These are phyloP conservation scores for Pichia sp. DNA, from an alignment of 1,139 yeast genomes.

Conservation along the genomic window DNA sequence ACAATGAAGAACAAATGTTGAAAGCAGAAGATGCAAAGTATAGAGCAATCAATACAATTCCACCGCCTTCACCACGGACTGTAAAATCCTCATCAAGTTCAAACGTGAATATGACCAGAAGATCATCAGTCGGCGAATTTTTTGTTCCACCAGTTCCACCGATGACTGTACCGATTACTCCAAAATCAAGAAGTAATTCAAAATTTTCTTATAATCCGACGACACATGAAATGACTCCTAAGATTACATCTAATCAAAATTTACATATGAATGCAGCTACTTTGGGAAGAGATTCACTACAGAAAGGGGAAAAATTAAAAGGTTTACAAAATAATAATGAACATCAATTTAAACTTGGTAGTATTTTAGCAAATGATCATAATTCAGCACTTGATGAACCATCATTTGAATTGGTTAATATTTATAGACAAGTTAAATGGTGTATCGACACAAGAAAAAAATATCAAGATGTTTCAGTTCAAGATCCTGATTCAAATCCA, in stretches of 20 bases:
- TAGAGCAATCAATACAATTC: constrained; percentile 54
- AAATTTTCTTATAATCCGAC: constrained; percentile 27
- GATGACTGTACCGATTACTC: constrained; percentile 18
- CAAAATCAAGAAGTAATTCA: constrained; percentile 9
- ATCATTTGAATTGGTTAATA: constrained; percentile 59
- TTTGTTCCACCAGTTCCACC: constrained; percentile 34
- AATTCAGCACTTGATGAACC: constrained; percentile 58
- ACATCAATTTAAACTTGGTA: constrained; percentile 37
- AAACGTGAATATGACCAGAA: constrained; percentile 16
- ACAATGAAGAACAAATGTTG: constrained; percentile 60
- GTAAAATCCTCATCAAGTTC: constrained; percentile 24
- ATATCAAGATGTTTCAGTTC: constrained; percentile 66
- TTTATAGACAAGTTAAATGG: constrained; percentile 63
- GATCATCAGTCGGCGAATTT: constrained; percentile 32
- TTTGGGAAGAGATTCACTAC: constrained; percentile 2
- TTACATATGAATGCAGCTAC: not conserved
- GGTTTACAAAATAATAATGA: not conserved
- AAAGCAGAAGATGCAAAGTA: constrained; percentile 68
- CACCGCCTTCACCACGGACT: constrained; percentile 23
- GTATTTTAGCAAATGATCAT: constrained; percentile 58
- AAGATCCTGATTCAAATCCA: constrained; percentile 73
- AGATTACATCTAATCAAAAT: not conserved
- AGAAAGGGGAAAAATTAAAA: not conserved
- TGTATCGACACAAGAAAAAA: constrained; percentile 74
- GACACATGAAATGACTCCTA: constrained; percentile 27